Evolutionary conservation across 345 rosid species (phyloP), one percentile per base, ranked within the genome.

Genomic region (Brassica rapa): DNA sequence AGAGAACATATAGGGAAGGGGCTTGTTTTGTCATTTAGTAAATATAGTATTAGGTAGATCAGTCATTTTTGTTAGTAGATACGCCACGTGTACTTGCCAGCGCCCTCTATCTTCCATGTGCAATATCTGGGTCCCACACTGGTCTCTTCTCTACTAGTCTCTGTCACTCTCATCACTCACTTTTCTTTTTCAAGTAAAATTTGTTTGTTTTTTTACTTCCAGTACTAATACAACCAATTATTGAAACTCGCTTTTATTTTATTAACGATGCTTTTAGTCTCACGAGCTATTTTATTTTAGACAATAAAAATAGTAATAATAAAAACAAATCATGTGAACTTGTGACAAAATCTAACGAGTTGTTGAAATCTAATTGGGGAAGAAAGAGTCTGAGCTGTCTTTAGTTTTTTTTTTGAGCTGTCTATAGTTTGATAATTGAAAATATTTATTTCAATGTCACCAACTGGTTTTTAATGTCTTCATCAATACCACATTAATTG

Each of bases 321-420:
- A 73, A 16, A 60, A 14, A 27, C 70, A 71, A 78, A 83, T 86
- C 69, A 43, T 73, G 79, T 87, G 93, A 87, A 83, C 69, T 32
- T 73, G 79, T 87, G 93, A 75, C 75, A 74, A 72, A 78, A 72
- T 78, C 69, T 79, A 76, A 80, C 73, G 80, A 88, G 84, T 51
- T 62, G 64, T 16, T 53, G 59, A 81, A 76, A 82, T 72, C 71
- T 75, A 67, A 79, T 86, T 68, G 69, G 68, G 55, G 9, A 2
- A 39, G 19, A 2, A 41, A 39, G 19, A 2, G 59, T 1, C 19
- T 77, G 24, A 79, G 82, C 70, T 68, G 74, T 79, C 74, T 53
- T 19, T 51, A 51, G 21, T 51, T 27, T 56, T 32, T 35, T 37
- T 12, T 46, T 4, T 12, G 1, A 46, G 53, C 53, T 46, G 53